These are phyloP conservation scores for Fraxinus dipetala DNA, from an alignment of 305 asterid species.

Conservation along the genomic window DNA sequence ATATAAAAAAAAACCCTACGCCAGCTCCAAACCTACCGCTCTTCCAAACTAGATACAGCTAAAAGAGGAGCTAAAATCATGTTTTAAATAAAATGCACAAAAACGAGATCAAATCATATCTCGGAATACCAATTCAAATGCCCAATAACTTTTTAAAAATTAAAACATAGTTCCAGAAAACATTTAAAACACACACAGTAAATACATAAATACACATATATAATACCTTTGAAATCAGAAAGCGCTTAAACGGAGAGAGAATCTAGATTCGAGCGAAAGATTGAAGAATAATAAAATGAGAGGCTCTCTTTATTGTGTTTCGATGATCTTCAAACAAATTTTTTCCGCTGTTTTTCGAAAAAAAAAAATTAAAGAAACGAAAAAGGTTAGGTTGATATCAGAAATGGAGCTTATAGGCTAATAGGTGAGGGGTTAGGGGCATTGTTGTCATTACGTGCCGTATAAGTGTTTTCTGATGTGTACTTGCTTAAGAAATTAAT, in stretches of 20 bases:
- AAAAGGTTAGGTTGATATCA: background rate
- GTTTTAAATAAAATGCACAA: background rate
- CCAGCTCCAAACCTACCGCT: slow-evolving; percentile 31
- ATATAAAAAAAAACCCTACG: slow-evolving; percentile 21
- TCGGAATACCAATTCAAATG: background rate
- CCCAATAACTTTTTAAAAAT: background rate
- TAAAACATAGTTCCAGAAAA: background rate
- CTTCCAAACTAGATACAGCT: slow-evolving; percentile 30
- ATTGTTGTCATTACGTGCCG: slow-evolving; percentile 51
- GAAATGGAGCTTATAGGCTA: background rate
- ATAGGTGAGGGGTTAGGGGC: slow-evolving; percentile 41
- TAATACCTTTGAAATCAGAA: slow-evolving; percentile 37
- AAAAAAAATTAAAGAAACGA: background rate
- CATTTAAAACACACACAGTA: background rate
- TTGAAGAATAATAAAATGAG: slow-evolving; percentile 7
- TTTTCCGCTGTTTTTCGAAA: background rate
- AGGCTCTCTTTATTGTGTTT: background rate
- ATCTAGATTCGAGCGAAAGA: background rate
- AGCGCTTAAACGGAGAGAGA: slow-evolving; percentile 5
- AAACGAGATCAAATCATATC: slow-evolving; percentile 32
- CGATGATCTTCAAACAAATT: slow-evolving; percentile 9
- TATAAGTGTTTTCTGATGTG: slow-evolving; percentile 25
- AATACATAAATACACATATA: background rate
- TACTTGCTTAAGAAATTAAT: background rate
- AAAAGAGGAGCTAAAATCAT: slow-evolving; percentile 15